Evolutionary conservation across 2,329 filamentous ascomycete species (phyloP).

Genomic region (Trichoderma sp.): DNA sequence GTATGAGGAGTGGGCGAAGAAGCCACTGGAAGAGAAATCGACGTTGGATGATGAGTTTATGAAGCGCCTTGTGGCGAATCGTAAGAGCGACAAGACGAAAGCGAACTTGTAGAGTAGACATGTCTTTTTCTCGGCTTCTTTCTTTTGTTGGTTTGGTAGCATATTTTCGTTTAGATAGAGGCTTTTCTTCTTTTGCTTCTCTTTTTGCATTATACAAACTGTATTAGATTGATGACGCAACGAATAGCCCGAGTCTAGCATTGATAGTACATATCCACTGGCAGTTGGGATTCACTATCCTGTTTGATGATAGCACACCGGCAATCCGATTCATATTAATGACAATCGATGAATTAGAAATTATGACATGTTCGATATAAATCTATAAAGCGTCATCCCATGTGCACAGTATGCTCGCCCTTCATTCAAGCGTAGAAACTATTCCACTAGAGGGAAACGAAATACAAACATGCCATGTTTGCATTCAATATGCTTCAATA

Average conservation of each 20-base stretch:
- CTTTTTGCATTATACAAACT: not conserved
- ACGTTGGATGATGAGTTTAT: conserved; percentile 51
- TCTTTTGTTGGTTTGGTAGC: not conserved
- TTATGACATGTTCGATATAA: not conserved
- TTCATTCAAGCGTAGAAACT: not conserved
- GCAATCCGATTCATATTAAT: not conserved
- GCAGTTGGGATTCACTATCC: not conserved
- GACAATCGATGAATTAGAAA: not conserved
- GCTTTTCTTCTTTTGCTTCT: not conserved
- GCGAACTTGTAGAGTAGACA: conserved; percentile 2
- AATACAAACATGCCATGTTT: not conserved
- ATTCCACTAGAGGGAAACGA: not conserved
- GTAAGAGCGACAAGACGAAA: conserved; percentile 16
- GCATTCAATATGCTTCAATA: not conserved
- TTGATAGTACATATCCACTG: not conserved
- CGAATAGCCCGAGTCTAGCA: not conserved
- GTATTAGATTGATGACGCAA: too few relatives aligned
- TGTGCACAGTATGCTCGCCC: not conserved
- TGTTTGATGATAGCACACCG: not conserved
- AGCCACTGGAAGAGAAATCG: conserved; percentile 52
- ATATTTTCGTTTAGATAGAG: not conserved
- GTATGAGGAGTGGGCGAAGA: conserved; percentile 56
- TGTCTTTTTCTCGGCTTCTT: not conserved
- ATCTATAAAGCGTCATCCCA: not conserved
- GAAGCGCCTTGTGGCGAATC: conserved; percentile 44